phyloP scores from a whole-genome alignment of 179 eudicot genomes.

The Actinidia arguta region DNA sequence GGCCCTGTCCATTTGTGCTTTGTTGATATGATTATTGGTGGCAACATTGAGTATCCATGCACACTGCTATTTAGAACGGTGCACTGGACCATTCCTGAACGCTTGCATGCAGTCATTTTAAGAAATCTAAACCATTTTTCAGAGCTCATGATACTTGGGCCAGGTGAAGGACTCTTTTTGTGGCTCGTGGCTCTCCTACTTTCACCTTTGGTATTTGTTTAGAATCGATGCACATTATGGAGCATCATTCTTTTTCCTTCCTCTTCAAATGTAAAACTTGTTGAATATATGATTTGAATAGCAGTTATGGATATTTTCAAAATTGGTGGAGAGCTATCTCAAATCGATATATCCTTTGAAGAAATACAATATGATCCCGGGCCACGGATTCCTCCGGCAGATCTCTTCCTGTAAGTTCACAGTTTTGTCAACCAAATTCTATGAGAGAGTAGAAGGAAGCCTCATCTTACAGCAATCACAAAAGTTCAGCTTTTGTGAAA shows the following conservation, averaged over 20 bases:
- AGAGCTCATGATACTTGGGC: slow-evolving; percentile 62
- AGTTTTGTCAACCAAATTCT: slow-evolving; percentile 38
- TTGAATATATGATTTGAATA: too few species aligned
- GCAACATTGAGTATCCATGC: slow-evolving; percentile 36
- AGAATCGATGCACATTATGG: background rate
- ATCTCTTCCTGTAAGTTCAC: slow-evolving; percentile 27
- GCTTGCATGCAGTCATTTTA: slow-evolving; percentile 25
- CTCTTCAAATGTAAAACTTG: background rate
- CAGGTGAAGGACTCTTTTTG: slow-evolving; percentile 54
- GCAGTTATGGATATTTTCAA: slow-evolving; percentile 48
- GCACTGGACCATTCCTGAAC: slow-evolving; percentile 60
- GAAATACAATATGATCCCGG: slow-evolving; percentile 41
- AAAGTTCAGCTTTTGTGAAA: slow-evolving; percentile 28
- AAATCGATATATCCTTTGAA: slow-evolving; percentile 34
- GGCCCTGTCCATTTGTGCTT: too few species aligned
- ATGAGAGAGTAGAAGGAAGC: slow-evolving; percentile 43
- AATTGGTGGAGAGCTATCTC: slow-evolving; percentile 40
- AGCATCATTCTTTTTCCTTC: background rate
- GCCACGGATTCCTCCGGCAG: slow-evolving; percentile 34
- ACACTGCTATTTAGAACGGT: slow-evolving; percentile 56
- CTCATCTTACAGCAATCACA: slow-evolving; percentile 30
- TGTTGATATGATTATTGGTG: too few species aligned
- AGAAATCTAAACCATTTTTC: slow-evolving; percentile 49
- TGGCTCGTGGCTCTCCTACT: too few species aligned
- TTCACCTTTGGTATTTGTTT: background rate